These are phyloP conservation scores for Quercus phellos DNA, from an alignment of 331 rosid species.

Conservation along the genomic window DNA sequence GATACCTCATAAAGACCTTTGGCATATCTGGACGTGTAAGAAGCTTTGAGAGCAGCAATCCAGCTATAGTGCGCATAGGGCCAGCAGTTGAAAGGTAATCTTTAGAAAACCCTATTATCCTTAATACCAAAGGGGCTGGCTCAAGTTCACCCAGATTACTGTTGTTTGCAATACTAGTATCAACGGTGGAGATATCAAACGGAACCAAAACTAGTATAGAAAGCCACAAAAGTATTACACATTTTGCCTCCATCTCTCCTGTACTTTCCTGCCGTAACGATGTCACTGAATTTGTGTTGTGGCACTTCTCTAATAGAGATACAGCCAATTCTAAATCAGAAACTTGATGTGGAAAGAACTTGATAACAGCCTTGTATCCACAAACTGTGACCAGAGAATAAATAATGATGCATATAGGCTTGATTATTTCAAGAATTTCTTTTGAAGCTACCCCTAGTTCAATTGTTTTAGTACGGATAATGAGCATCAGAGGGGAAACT, in stretches of 20 bases:
- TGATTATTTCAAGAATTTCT: conserved; percentile 60
- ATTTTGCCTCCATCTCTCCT: conserved; percentile 91
- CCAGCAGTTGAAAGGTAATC: conserved; percentile 86
- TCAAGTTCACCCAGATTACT: conserved; percentile 47
- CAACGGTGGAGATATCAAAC: conserved; percentile 80
- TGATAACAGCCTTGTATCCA: conserved; percentile 82
- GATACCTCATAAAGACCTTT: conserved; percentile 70
- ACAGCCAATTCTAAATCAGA: conserved; percentile 95
- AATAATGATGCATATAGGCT: conserved; percentile 73
- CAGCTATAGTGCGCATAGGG: conserved; percentile 88
- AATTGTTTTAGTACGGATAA: conserved; percentile 61
- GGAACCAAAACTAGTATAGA: conserved; percentile 88
- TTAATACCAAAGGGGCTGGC: conserved; percentile 71
- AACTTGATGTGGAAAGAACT: conserved; percentile 93
- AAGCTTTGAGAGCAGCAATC: conserved; percentile 73
- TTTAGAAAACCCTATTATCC: conserved; percentile 72
- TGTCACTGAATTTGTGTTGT: conserved; percentile 46
- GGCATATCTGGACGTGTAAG: conserved; percentile 96
- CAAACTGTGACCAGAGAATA: conserved; percentile 75
- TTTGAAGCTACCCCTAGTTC: conserved; percentile 59
- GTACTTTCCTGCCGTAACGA: conserved; percentile 79
- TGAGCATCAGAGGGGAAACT: conserved; percentile 70
- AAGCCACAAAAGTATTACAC: conserved; percentile 89
- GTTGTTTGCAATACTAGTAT: conserved; percentile 64
- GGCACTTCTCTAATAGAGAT: conserved; percentile 77